Evolutionary conservation across 352 stramenopile genomes (phyloP).

Genomic region (Phytopythium cucurbitacearum): DNA sequence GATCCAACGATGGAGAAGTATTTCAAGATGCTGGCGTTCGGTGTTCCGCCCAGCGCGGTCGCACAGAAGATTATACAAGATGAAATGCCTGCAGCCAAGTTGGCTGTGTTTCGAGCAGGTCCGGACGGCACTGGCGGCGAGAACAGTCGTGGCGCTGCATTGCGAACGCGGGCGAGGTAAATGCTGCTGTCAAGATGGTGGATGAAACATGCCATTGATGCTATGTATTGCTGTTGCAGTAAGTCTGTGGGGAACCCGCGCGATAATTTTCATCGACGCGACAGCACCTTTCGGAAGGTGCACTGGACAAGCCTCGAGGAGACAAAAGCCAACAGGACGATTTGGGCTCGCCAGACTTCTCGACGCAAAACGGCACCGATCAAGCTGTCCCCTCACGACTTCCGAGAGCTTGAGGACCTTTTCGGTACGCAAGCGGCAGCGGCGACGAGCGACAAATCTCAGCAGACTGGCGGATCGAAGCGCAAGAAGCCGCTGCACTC

Average conservation of each 20-base stretch:
- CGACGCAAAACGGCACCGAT: conserved; percentile 67
- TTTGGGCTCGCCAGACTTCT: conserved; percentile 67
- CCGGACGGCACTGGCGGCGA: too few relatives aligned
- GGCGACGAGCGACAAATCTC: conserved; percentile 8
- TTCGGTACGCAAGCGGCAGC: conserved; percentile 35
- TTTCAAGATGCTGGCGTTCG: conserved; percentile 83
- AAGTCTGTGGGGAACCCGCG: conserved; percentile 6
- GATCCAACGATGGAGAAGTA: conserved; percentile 80
- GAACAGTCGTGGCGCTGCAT: too few relatives aligned
- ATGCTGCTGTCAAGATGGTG: not conserved
- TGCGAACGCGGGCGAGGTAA: too few relatives aligned
- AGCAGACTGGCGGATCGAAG: conserved; percentile 13
- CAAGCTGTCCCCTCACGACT: conserved; percentile 63
- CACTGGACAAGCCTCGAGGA: conserved; percentile 75
- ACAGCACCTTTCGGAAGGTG: conserved; percentile 70
- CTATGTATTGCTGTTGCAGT: conserved; percentile 4
- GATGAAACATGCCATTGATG: conserved; percentile 2
- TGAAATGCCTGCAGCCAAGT: conserved; percentile 49
- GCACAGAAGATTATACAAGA: conserved; percentile 83
- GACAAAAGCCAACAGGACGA: conserved; percentile 51
- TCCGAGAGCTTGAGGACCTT: conserved; percentile 46
- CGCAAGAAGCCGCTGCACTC: conserved; percentile 34
- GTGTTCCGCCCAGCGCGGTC: conserved; percentile 59
- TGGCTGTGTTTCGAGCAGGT: conserved; percentile 17
- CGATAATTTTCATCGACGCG: conserved; percentile 20